Evolutionary conservation across 2,329 filamentous ascomycete species (phyloP), one percentile per base, ranked within the genome.

Genomic region (Neonectria punicea): DNA sequence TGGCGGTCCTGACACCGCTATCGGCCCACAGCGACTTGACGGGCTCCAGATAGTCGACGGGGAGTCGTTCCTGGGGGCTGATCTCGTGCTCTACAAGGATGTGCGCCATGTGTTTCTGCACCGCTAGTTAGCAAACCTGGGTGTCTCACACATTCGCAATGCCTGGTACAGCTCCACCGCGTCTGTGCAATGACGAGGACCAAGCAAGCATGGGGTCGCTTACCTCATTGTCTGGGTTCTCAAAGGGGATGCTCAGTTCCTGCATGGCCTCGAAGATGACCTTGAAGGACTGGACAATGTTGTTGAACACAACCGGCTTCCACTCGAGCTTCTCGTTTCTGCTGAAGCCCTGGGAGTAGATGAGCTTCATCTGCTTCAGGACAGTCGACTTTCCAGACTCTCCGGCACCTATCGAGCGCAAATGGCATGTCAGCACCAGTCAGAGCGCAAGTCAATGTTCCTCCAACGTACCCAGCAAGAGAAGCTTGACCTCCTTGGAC

Each of bases 311-410:
- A 75, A 98, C 94, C 16, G 94, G 92, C 73, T 96, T 94, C 87
- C 93, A 97, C 84, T 98, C 93, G 70, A 97, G 89, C 79, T 94
- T 93, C 80, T 98, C 96, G 69, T 89, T 90, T 75, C 93, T 92
- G 76, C 90, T 93, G 83, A 98, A 98, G 55, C 96, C 95, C 79
- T 94, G 90, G 14, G 93, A 90, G 79, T 98, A 96, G 74, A 99
- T 98, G 80, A 99, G 90, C 80, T 95, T 95, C 96, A 99, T 98
- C 85, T 98, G 95, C 84, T 98, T 98, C 70, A 98, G 88, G 65
- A 98, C 94, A 1, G 95, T 98, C 9, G 95, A 98, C 82, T 98
- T 98, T 70, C 95, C 80, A 50, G 80, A 81, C 92, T 98, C 95
- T 77, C 95, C 95, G 74, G 95, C 95, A 80, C 95, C 94, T 98